Conservation (phyloP, 345 rosid genomes). For the Eutrema japonicum region DNA sequence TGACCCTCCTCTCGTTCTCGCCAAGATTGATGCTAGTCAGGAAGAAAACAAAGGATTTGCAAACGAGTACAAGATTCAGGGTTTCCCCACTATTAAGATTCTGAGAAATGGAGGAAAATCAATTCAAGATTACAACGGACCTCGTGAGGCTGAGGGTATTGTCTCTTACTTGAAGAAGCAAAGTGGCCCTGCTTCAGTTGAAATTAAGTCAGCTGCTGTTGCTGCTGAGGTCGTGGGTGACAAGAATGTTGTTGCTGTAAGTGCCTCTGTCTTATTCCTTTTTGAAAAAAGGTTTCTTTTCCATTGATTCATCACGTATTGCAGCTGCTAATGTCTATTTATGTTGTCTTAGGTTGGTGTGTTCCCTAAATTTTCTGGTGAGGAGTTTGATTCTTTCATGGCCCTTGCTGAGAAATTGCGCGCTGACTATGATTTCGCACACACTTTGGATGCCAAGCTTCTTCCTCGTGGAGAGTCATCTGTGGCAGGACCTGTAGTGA, state of each 20-base stretch:
- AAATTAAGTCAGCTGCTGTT: slow-evolving; percentile 67
- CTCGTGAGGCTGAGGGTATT: slow-evolving; percentile 93
- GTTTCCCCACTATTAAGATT: slow-evolving; percentile 90
- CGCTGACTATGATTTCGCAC: slow-evolving; percentile 87
- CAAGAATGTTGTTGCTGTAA: slow-evolving; percentile 69
- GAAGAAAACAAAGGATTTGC: slow-evolving; percentile 71
- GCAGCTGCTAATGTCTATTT: slow-evolving; percentile 4
- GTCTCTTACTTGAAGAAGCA: slow-evolving; percentile 80
- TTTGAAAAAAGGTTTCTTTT: background rate
- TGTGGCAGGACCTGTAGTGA: slow-evolving; percentile 79
- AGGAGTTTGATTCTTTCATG: slow-evolving; percentile 75
- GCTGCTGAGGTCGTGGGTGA: slow-evolving; percentile 65
- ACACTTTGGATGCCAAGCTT: slow-evolving; percentile 78
- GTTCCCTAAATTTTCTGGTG: slow-evolving; percentile 84
- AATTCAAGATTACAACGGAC: slow-evolving; percentile 90
- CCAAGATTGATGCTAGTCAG: slow-evolving; percentile 89
- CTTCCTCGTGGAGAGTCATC: slow-evolving; percentile 93
- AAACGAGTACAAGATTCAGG: slow-evolving; percentile 61
- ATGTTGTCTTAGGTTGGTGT: slow-evolving; percentile 76
- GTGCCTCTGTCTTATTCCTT: slow-evolving; percentile 33
- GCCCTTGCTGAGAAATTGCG: slow-evolving; percentile 82
- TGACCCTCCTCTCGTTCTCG: slow-evolving; percentile 67
- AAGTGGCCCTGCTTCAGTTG: slow-evolving; percentile 89
- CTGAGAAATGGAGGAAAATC: slow-evolving; percentile 80
- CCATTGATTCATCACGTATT: background rate